Conservation (phyloP, 805 yeast species). For the Starmerella powellii region DNA sequence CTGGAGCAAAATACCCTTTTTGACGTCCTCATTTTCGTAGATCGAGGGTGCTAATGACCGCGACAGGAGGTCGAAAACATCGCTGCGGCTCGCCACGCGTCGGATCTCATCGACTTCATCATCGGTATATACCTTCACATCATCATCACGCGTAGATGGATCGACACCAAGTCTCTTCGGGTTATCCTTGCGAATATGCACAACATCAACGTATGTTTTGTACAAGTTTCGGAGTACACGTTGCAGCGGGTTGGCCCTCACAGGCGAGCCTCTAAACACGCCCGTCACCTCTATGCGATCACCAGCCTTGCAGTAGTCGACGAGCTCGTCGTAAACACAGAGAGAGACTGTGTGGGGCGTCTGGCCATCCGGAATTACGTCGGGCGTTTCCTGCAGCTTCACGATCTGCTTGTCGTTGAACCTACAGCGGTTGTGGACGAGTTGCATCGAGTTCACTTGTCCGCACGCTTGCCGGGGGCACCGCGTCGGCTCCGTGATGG, state of each 20-base stretch:
- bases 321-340: conserved; percentile 91
- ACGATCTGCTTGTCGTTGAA: conserved; percentile 94
- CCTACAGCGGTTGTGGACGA: conserved; percentile 81
- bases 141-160: conserved; percentile 46
- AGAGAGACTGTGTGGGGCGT: conserved; percentile 93
- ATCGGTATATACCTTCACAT: conserved; percentile 52
- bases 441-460: conserved; percentile 72
- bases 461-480: conserved; percentile 87
- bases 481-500: conserved; percentile 79
- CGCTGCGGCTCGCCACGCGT: conserved; percentile 53
- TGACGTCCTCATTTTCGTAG: conserved; percentile 91
- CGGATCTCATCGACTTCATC: conserved; percentile 58
- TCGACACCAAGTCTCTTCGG: conserved; percentile 72
- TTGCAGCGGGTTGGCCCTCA: conserved; percentile 73
- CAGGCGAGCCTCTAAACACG: conserved; percentile 84
- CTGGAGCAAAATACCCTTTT: conserved; percentile 85
- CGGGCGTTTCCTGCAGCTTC: conserved; percentile 91
- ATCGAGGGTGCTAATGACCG: conserved; percentile 95
- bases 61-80: conserved; percentile 73
- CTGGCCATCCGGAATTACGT: conserved; percentile 93
- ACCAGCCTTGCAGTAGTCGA: conserved; percentile 91
- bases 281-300: conserved; percentile 94
- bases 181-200: conserved; percentile 80
- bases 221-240: conserved; percentile 71
- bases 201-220: conserved; percentile 89